Base-by-base conservation (phyloP, 2,329 filamentous ascomycete genomes). In the Nothophoma quercina region DNA sequence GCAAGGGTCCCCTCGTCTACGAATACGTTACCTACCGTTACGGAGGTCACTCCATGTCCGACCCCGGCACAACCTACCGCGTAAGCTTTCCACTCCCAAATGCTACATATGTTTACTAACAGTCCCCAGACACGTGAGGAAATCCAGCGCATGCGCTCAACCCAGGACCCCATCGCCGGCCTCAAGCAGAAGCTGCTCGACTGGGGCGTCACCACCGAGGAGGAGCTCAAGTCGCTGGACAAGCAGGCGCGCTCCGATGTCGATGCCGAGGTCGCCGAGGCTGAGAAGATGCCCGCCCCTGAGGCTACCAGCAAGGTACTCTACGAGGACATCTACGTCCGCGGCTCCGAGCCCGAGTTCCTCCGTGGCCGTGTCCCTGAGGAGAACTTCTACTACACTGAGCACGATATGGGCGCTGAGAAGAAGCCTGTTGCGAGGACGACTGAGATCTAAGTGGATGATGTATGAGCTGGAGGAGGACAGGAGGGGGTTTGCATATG, bases 21-120 rank as follows among this genome's bases (percentile, higher is more conserved):
- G 95, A 99, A 83, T 99, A 96, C 78, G 93, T 99, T 73, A 99
- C 95, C 70, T 99, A 99, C 88, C 88, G 95, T 73, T 99, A 99
- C 78, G 95, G 95, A 76, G 95, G 95, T 67, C 95, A 99, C 88
- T 97, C 92, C 81, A 99, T 99, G 95, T 98, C 93, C 74, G 95
- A 99, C 79, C 95, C 95, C 55, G 95, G 95, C 77, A 99, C 95
- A 78, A 98, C 95, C 70, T 99, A 99, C 89, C 89, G 93, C 78
- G 74, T 76, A 65, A 64, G 74, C 60, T 5, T 12, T 15, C 21
- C 7, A 22, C 19, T 7, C 2, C 5, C 6, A 38, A 12, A 4
- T 18, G n/a, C n/a, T n/a, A 4, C 21, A 9, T n/a, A 22, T 25
- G 21, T 12, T n/a, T 30, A 18, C 67, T 67, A 63, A 71, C 30